Conservation (phyloP, 805 yeast genomes). For the Starmera amethionina region DNA sequence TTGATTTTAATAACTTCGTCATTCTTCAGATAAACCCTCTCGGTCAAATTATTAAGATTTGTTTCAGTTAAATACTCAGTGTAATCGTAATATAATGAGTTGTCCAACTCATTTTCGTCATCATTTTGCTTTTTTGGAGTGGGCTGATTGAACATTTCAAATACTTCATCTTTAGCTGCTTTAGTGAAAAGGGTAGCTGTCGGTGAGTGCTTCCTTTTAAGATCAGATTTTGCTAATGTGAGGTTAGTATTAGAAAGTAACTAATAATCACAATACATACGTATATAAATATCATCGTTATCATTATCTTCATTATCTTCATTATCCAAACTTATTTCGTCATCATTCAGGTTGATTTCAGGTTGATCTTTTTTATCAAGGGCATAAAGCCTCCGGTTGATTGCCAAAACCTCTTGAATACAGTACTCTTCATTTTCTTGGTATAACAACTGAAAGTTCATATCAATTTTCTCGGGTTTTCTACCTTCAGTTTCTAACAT, state of each 20-base stretch:
- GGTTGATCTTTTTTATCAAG: no score
- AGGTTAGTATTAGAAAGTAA: neutral
- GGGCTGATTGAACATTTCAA: constrained; percentile 63
- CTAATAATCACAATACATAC: neutral
- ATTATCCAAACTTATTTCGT: no score
- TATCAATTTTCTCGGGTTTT: constrained; percentile 45
- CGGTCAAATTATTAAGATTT: constrained; percentile 26
- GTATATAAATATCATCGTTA: no score
- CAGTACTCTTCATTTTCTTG: constrained; percentile 41
- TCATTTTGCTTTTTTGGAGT: constrained; percentile 17
- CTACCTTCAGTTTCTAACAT: constrained; percentile 47
- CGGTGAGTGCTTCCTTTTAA: constrained; percentile 47
- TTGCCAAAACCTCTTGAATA: constrained; percentile 55
- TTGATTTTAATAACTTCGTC: neutral
- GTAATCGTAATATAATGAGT: constrained; percentile 17
- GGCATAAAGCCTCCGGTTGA: constrained; percentile 2
- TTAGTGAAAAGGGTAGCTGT: constrained; percentile 72
- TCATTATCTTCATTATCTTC: no score
- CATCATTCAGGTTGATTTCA: no score
- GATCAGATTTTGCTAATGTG: neutral
- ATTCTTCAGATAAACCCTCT: constrained; percentile 6
- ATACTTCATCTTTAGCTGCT: constrained; percentile 65
- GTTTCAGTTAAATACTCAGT: constrained; percentile 27
- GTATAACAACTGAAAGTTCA: constrained; percentile 51
- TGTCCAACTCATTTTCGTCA: constrained; percentile 9